Evolutionary conservation across 2,329 filamentous ascomycete genomes (phyloP), one percentile per base, ranked within the genome.

Genomic region (Talaromyces rugulosus): DNA sequence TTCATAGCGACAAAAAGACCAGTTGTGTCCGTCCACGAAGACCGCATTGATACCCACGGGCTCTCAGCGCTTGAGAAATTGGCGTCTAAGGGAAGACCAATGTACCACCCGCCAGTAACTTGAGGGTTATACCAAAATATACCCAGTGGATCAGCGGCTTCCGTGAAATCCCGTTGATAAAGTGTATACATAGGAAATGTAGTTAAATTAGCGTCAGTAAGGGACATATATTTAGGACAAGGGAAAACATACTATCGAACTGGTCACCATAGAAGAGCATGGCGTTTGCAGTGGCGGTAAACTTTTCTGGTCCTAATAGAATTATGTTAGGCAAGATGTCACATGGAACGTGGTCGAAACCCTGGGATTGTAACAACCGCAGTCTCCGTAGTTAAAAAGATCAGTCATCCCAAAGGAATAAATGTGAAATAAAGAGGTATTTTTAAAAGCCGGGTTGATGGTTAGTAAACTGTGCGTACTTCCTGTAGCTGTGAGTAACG

Each of bases 91-190:
- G 56, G 56, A 34, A 58, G 56, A 31, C 30, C 42, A 14, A 33
- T 23, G 30, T 50, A 58, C 56, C 42, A 58, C 5, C 27, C 28
- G 16, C 56, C 56, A 18, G 28, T 47, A 14, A 58, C 30, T 18
- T 27, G 28, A 18, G 56, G 56, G 28, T 58, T 34, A 33, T 58
- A 58, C 56, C 56, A 58, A 31, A 58, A 44, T 40, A 58, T 31
- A 14, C 36, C 31, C 27, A 58, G 18, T 31, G 56, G 56, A 23
- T 58, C 56, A 31, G 56, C 27, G 7, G 56, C 56, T 18, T 58
- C 56, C 11, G 56, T 18, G 11, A 30, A 31, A 31, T 58, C 56
- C 5, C 40, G 56, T 31, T 58, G 56, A 14, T 58, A 58, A 7
- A 58, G 56, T 7, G 40, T 58, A 50, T 58, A 58, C 28, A 50